Evolutionary conservation across 148 eudicot species (phyloP).

Genomic region (Chenopodium suecicum): DNA sequence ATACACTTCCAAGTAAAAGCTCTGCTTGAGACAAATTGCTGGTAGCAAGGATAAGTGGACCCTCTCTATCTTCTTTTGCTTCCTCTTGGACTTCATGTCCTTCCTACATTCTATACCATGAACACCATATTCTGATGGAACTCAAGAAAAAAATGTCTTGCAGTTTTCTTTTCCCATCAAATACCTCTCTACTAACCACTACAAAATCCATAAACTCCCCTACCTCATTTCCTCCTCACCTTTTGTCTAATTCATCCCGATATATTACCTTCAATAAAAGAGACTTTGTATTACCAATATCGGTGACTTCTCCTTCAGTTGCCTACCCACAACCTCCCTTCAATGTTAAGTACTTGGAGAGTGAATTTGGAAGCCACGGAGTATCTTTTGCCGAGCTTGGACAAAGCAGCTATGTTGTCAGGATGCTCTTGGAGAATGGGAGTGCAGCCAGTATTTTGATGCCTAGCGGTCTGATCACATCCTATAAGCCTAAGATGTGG

Average conservation of each 20-base stretch:
- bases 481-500: conserved; percentile 86
- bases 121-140: not conserved
- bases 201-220: conserved; percentile 23
- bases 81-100: conserved; percentile 7
- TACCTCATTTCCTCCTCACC: conserved; percentile 13
- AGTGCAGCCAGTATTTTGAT: conserved; percentile 66
- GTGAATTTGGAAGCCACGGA: conserved; percentile 63
- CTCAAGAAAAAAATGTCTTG: conserved; percentile 32
- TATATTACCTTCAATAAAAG: conserved; percentile 28
- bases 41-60: conserved; percentile 25
- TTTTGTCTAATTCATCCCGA: conserved; percentile 15
- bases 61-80: not conserved
- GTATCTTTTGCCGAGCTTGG: conserved; percentile 55
- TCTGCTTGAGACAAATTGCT: not conserved
- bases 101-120: not conserved
- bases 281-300: conserved; percentile 28
- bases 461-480: conserved; percentile 79
- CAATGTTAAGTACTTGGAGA: conserved; percentile 50
- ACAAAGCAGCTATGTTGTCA: conserved; percentile 49
- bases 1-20: not conserved
- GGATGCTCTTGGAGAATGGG: conserved; percentile 63
- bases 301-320: conserved; percentile 39
- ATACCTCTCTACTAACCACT: conserved; percentile 27
- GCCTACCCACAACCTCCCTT: conserved; percentile 27
- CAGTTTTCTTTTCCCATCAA: conserved; percentile 45